A percentile compares a stretch with the other conserved stretches of the same genome.
Evolutionary conservation across 2,329 filamentous ascomycete genomes (phyloP).

Genomic region (Paraconiothyrium brasiliense): DNA sequence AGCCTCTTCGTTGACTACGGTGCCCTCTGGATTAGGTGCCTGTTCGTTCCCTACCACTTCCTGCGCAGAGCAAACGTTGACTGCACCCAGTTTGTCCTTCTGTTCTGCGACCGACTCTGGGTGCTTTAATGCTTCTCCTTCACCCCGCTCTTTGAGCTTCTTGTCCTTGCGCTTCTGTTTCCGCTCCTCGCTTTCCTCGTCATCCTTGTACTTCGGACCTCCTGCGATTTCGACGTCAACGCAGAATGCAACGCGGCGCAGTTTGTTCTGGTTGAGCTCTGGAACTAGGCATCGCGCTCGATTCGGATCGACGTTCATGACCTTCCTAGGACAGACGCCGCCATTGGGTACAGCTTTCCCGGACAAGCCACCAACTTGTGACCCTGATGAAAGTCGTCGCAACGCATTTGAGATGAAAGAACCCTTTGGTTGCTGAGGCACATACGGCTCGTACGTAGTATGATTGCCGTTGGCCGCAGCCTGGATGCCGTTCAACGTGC

Average conservation of each 20-base stretch:
- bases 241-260: conserved; percentile 91
- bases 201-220: conserved; percentile 75
- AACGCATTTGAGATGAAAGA: conserved; percentile 84
- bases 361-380: conserved; percentile 53
- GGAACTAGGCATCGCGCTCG: conserved; percentile 81
- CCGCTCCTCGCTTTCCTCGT: conserved; percentile 61
- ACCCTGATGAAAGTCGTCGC: conserved; percentile 76
- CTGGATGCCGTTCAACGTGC: conserved; percentile 51
- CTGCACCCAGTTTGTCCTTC: conserved; percentile 61
- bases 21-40: conserved; percentile 52
- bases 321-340: conserved; percentile 78
- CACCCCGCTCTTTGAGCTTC: conserved; percentile 70
- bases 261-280: conserved; percentile 81
- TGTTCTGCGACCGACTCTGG: conserved; percentile 65
- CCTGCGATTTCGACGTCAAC: conserved; percentile 98
- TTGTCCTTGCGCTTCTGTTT: conserved; percentile 65
- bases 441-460: conserved; percentile 66
- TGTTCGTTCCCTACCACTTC: conserved; percentile 55
- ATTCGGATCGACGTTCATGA: conserved; percentile 85
- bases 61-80: conserved; percentile 38
- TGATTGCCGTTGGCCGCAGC: conserved; percentile 35
- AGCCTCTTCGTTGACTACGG: conserved; percentile 44
- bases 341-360: conserved; percentile 67
- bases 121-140: conserved; percentile 77
- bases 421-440: conserved; percentile 77